phyloP scores from a whole-genome alignment of 306 rosid genomes.

The Notholithocarpus densiflorus region DNA sequence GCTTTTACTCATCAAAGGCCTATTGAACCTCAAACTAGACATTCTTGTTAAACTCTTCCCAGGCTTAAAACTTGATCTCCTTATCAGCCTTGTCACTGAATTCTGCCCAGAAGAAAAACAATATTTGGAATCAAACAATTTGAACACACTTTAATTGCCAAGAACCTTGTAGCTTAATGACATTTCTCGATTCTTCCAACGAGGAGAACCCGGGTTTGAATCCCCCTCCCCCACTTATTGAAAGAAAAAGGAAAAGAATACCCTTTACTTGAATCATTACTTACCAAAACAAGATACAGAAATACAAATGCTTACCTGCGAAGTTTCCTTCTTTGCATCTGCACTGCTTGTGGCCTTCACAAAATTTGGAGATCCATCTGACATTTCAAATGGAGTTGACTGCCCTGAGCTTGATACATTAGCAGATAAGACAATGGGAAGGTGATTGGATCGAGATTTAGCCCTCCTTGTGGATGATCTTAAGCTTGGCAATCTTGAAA shows the following conservation, averaged over 20 bases:
- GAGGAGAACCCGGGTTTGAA: too few species aligned
- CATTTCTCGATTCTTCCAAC: too few species aligned
- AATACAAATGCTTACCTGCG: conserved; percentile 44
- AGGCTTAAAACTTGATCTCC: conserved; percentile 24
- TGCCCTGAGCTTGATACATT: conserved; percentile 20
- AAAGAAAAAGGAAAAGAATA: not conserved
- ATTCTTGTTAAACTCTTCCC: conserved; percentile 44
- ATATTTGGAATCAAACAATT: not conserved
- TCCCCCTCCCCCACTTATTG: too few species aligned
- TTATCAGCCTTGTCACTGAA: conserved; percentile 22
- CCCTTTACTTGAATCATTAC: conserved; percentile 7
- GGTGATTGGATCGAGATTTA: conserved; percentile 31
- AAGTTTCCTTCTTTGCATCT: conserved; percentile 44
- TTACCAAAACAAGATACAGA: not conserved
- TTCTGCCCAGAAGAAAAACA: conserved; percentile 41
- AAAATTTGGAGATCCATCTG: conserved; percentile 47
- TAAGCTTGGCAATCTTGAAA: conserved; percentile 49
- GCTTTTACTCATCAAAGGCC: conserved; percentile 40
- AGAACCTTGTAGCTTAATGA: too few species aligned
- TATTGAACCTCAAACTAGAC: conserved; percentile 55
- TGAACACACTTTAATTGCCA: not conserved
- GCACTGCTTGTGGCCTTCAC: conserved; percentile 55
- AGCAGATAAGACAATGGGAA: conserved; percentile 13
- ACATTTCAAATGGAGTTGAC: conserved; percentile 24
- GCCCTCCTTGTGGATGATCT: conserved; percentile 34